A percentile compares a stretch with the other conserved stretches of the same genome.
These are phyloP conservation scores for Mycena chlorophos DNA, from an alignment of 768 basidiomycete genomes.

Conservation along the genomic window DNA sequence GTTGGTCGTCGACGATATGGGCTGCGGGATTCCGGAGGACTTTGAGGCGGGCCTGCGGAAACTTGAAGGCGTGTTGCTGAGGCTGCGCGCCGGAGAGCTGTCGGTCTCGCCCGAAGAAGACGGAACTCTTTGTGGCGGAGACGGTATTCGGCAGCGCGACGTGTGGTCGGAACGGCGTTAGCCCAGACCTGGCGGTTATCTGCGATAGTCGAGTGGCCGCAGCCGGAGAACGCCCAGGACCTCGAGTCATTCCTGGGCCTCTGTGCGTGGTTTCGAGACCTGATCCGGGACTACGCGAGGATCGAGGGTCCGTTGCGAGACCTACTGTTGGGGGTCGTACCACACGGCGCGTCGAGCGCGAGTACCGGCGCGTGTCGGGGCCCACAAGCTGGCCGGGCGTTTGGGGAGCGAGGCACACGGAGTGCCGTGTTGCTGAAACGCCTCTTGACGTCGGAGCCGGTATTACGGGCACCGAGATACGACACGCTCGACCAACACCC, in stretches of 20 bases:
- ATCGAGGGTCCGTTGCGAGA: constrained; percentile 34
- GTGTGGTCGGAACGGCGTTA: constrained; percentile 34
- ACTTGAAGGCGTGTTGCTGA: constrained; percentile 27
- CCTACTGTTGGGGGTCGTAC: constrained; percentile 24
- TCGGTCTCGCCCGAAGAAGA: constrained; percentile 39
- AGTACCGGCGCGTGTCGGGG: constrained; percentile 28
- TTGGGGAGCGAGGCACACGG: constrained; percentile 24
- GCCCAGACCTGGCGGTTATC: constrained; percentile 33
- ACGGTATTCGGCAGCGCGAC: constrained; percentile 36
- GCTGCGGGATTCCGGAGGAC: constrained; percentile 26
- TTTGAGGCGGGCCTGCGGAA: constrained; percentile 31
- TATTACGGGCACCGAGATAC: constrained; percentile 21
- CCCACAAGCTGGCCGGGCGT: constrained; percentile 4
- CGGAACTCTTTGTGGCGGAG: constrained; percentile 35
- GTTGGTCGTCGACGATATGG: constrained; percentile 42
- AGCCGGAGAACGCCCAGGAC: constrained; percentile 28
- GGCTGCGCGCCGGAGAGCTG: constrained; percentile 29
- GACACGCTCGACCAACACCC: constrained; percentile 27
- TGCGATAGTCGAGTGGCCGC: constrained; percentile 36
- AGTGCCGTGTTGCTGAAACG: constrained; percentile 25
- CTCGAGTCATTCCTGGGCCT: constrained; percentile 37
- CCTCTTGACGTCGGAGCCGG: constrained; percentile 23
- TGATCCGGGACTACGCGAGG: constrained; percentile 35
- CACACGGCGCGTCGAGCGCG: constrained; percentile 21
- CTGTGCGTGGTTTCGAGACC: constrained; percentile 33